These are phyloP conservation scores for Lathyrus sativus DNA, from an alignment of 306 rosid genomes.

Conservation along the genomic window DNA sequence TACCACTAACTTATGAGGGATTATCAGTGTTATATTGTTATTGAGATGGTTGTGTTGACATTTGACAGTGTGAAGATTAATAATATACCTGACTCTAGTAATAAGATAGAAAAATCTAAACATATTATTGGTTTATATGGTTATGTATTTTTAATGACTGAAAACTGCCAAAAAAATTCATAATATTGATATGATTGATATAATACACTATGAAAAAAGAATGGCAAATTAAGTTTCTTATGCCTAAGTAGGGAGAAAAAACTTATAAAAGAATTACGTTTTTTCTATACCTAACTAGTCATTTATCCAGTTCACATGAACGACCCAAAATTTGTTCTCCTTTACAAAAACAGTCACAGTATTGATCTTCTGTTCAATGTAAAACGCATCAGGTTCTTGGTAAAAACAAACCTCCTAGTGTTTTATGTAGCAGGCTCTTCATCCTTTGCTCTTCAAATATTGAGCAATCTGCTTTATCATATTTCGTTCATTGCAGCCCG, in stretches of 20 bases:
- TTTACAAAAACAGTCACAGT: conserved; percentile 5
- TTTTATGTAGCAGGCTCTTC: conserved; percentile 30
- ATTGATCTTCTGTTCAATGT: background rate
- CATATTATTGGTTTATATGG: conserved; percentile 25
- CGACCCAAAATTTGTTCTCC: conserved; percentile 26
- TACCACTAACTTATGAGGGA: too few relatives aligned
- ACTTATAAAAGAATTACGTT: conserved; percentile 41
- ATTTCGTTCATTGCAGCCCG: conserved; percentile 30
- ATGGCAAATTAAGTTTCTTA: conserved; percentile 37
- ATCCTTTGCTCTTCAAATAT: conserved; percentile 39
- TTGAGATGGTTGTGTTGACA: too few relatives aligned
- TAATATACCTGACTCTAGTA: too few relatives aligned
- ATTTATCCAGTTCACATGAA: conserved; percentile 27
- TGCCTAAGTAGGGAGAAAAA: conserved; percentile 37
- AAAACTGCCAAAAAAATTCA: conserved; percentile 29
- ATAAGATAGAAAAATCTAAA: conserved; percentile 25
- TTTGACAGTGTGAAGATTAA: too few relatives aligned
- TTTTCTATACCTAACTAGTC: conserved; percentile 40
- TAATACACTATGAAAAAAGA: conserved; percentile 38
- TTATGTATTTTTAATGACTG: conserved; percentile 7
- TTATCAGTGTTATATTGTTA: too few relatives aligned
- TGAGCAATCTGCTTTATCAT: conserved; percentile 41
- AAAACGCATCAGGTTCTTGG: background rate
- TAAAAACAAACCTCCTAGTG: conserved; percentile 12
- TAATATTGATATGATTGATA: conserved; percentile 31